A percentile compares a stretch with the other conserved stretches of the same genome.
phyloP scores from a whole-genome alignment of 208 protist species.

The Leishmania martiniquensis region DNA sequence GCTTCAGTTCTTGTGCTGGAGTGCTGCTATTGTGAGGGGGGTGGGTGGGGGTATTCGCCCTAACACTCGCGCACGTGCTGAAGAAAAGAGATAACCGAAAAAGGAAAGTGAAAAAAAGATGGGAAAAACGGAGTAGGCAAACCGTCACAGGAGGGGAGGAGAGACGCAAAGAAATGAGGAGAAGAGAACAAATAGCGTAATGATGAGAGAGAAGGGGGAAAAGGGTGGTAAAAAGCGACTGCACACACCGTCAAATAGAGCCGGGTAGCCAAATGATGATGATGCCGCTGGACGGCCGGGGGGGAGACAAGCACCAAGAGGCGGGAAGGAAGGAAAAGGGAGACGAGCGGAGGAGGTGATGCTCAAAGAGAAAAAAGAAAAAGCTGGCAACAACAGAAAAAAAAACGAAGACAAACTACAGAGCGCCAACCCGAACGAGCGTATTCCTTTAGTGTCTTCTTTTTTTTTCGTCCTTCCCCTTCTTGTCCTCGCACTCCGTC shows the following conservation, averaged over 20 bases:
- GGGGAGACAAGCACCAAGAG: background rate
- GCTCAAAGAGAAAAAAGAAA: background rate
- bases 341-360: background rate
- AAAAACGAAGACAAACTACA: background rate
- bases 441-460: background rate
- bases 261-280: background rate
- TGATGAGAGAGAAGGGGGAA: background rate
- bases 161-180: background rate
- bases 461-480: background rate
- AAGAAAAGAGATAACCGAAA: background rate
- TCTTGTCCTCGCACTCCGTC: background rate
- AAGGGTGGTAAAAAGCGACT: conserved; percentile 6
- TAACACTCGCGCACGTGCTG: background rate
- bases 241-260: background rate
- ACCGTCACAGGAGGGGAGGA: background rate
- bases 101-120: conserved; percentile 22
- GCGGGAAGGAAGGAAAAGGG: background rate
- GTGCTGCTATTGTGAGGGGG: background rate
- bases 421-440: too few relatives aligned
- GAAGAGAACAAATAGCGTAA: background rate
- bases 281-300: background rate
- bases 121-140: conserved; percentile 3
- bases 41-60: background rate
- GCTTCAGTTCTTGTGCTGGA: background rate
- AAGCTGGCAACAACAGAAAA: background rate